A percentile compares a stretch with the other conserved stretches of the same genome.
Evolutionary conservation across 495 filamentous ascomycete genomes (phyloP).

Genomic region (Trichoderma asperelloides): DNA sequence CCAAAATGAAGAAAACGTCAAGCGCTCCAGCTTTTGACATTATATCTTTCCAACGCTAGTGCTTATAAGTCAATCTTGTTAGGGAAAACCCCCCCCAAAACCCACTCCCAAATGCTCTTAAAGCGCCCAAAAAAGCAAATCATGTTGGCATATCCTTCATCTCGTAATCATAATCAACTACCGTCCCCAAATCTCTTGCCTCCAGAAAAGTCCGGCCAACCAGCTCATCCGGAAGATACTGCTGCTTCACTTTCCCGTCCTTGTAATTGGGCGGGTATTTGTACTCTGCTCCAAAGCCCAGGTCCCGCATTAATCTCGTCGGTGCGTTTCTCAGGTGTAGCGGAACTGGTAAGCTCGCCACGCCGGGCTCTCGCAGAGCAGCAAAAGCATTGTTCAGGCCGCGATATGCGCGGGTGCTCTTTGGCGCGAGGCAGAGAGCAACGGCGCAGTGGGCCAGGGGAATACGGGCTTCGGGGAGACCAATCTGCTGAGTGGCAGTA

Average conservation of each 20-base stretch:
- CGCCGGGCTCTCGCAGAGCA: slow-evolving; percentile 65
- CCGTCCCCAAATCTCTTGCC: slow-evolving; percentile 67
- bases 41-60: too few species aligned
- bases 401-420: slow-evolving; percentile 79
- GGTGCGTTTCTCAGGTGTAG: slow-evolving; percentile 87
- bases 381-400: slow-evolving; percentile 70
- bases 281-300: slow-evolving; percentile 84
- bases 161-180: slow-evolving; percentile 54
- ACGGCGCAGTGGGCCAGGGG: slow-evolving; percentile 81
- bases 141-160: slow-evolving; percentile 19
- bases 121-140: background rate
- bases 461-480: slow-evolving; percentile 90
- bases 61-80: too few species aligned
- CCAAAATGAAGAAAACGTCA: background rate
- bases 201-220: slow-evolving; percentile 66
- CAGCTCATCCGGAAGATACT: slow-evolving; percentile 76
- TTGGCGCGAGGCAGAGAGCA: slow-evolving; percentile 71
- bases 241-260: slow-evolving; percentile 77
- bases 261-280: slow-evolving; percentile 92
- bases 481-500: slow-evolving; percentile 78
- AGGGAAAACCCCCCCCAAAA: too few species aligned
- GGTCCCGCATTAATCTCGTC: slow-evolving; percentile 83
- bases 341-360: slow-evolving; percentile 72
- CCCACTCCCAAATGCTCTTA: too few species aligned
- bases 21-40: too few species aligned